phyloP scores from a whole-genome alignment of 2,329 filamentous ascomycete genomes.

The Neopestalotiopsis rosae region DNA sequence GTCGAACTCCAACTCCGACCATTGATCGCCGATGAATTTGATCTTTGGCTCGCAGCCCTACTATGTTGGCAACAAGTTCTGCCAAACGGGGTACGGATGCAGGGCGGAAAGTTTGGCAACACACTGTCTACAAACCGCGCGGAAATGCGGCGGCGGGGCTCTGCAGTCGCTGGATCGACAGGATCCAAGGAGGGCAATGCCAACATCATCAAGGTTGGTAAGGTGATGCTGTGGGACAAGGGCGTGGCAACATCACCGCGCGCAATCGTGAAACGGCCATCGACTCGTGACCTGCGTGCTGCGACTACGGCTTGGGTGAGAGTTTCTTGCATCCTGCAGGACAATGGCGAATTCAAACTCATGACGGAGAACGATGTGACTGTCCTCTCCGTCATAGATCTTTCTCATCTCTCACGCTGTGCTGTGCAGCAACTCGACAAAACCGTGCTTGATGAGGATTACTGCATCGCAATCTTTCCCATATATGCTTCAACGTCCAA shows the following conservation, averaged over 20 bases:
- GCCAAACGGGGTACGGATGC: slow-evolving; percentile 60
- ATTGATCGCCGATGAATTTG: slow-evolving; percentile 67
- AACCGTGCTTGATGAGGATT: slow-evolving; percentile 90
- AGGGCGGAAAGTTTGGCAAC: slow-evolving; percentile 45
- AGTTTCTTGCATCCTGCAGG: slow-evolving; percentile 91
- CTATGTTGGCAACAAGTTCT: slow-evolving; percentile 82
- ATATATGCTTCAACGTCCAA: slow-evolving; percentile 82
- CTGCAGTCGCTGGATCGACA: slow-evolving; percentile 39
- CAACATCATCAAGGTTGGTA: slow-evolving; percentile 93
- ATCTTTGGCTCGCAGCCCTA: slow-evolving; percentile 80
- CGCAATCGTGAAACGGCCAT: slow-evolving; percentile 61
- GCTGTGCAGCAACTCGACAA: slow-evolving; percentile 89
- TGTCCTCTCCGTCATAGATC: slow-evolving; percentile 80
- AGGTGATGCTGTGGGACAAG: slow-evolving; percentile 90
- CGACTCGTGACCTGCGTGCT: slow-evolving; percentile 60
- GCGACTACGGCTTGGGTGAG: slow-evolving; percentile 75
- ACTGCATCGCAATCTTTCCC: slow-evolving; percentile 93
- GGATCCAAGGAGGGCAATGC: slow-evolving; percentile 71
- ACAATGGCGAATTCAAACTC: slow-evolving; percentile 93
- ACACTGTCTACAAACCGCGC: slow-evolving; percentile 44
- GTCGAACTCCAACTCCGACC: slow-evolving; percentile 71
- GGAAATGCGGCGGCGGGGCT: slow-evolving; percentile 49
- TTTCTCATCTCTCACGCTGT: slow-evolving; percentile 87
- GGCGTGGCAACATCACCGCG: slow-evolving; percentile 61
- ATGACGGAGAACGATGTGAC: slow-evolving; percentile 85